Evolutionary conservation across 2,329 filamentous ascomycete species (phyloP).

Genomic region (Myriosclerotinia curreyana): DNA sequence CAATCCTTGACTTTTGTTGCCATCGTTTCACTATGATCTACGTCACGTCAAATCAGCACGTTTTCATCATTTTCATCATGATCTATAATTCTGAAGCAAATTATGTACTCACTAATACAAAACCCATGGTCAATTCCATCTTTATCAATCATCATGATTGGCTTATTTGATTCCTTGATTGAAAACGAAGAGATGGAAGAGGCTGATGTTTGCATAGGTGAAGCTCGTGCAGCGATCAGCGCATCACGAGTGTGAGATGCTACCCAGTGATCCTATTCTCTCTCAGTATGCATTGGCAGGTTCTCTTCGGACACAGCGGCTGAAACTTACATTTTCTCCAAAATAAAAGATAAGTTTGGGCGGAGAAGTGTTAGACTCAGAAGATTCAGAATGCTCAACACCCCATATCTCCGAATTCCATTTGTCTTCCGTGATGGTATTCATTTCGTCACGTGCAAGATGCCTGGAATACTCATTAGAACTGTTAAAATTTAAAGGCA

Average conservation of each 20-base stretch:
- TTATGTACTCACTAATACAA: conserved; percentile 49
- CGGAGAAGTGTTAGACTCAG: conserved; percentile 11
- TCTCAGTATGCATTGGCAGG: conserved; percentile 11
- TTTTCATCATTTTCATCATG: background rate
- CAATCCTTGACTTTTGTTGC: conserved; percentile 48
- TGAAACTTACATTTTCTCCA: conserved; percentile 44
- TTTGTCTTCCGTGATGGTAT: conserved; percentile 54
- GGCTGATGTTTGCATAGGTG: conserved; percentile 35
- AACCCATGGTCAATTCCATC: conserved; percentile 59
- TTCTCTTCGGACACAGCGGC: background rate
- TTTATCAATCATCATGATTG: conserved; percentile 47
- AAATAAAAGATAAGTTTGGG: conserved; percentile 60
- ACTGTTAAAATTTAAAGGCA: background rate
- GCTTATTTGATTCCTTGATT: background rate
- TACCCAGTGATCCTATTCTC: conserved; percentile 57
- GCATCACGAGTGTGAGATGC: conserved; percentile 53
- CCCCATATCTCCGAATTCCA: conserved; percentile 62
- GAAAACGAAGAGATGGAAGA: conserved; percentile 36
- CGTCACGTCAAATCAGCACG: background rate
- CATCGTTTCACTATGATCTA: conserved; percentile 49
- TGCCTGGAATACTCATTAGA: conserved; percentile 37
- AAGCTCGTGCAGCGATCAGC: conserved; percentile 49
- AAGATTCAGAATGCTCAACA: conserved; percentile 39
- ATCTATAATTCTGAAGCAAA: background rate
- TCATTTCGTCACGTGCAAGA: conserved; percentile 59